These are phyloP conservation scores for Vigna radiata DNA, from an alignment of 306 rosid species.

Conservation along the genomic window DNA sequence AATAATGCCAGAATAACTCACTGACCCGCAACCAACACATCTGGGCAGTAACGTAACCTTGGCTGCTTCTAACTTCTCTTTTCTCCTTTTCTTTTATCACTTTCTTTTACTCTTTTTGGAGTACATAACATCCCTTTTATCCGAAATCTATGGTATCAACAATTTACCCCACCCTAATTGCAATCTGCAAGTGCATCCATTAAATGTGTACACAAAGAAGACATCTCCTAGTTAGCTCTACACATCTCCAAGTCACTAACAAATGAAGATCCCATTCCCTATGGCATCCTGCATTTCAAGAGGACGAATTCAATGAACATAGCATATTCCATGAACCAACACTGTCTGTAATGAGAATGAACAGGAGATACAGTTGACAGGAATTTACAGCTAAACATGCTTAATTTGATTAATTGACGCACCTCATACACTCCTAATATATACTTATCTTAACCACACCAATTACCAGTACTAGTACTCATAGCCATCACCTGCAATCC, in stretches of 20 bases:
- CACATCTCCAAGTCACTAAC: slow-evolving; percentile 43
- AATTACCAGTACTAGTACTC: slow-evolving; percentile 20
- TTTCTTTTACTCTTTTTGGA: not conserved
- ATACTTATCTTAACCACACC: slow-evolving; percentile 40
- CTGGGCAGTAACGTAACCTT: not conserved
- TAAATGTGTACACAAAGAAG: slow-evolving; percentile 40
- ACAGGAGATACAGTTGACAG: slow-evolving; percentile 12
- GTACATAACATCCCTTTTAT: slow-evolving; percentile 6
- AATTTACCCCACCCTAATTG: slow-evolving; percentile 41
- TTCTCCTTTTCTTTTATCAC: not conserved
- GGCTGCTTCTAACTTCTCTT: not conserved
- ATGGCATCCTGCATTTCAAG: slow-evolving; percentile 44
- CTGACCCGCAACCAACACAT: slow-evolving; percentile 33
- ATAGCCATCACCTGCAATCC: slow-evolving; percentile 20
- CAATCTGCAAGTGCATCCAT: slow-evolving; percentile 38
- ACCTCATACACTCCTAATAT: slow-evolving; percentile 46
- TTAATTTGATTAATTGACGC: slow-evolving; percentile 24
- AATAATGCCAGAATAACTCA: slow-evolving; percentile 31
- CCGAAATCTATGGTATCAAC: slow-evolving; percentile 46
- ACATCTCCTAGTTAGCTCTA: slow-evolving; percentile 37
- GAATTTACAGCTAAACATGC: slow-evolving; percentile 28
- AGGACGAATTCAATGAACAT: slow-evolving; percentile 36
- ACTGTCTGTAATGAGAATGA: slow-evolving; percentile 14
- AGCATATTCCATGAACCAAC: slow-evolving; percentile 15
- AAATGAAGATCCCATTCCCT: slow-evolving; percentile 33